Evolutionary conservation across 1,139 yeast species (phyloP).

Genomic region (Pichia sp.): DNA sequence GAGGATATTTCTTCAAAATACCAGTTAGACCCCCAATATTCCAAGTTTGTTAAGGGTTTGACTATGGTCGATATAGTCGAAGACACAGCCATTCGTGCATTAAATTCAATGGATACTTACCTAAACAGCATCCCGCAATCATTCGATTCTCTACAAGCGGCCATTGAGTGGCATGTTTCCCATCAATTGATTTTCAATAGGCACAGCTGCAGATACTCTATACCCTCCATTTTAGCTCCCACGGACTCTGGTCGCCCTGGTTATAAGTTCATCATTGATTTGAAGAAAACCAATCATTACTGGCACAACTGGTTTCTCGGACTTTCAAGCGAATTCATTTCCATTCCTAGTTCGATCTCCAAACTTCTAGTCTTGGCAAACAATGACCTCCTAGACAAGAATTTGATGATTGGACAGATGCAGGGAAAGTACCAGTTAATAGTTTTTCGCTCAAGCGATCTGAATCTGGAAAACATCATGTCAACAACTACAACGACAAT

Average conservation of each 20-base stretch:
- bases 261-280: conserved; percentile 61
- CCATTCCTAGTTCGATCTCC: conserved; percentile 43
- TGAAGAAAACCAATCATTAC: conserved; percentile 53
- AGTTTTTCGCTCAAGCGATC: conserved; percentile 45
- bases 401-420: conserved; percentile 91
- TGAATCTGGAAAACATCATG: conserved; percentile 18
- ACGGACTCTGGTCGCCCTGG: conserved; percentile 26
- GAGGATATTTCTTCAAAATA: not conserved
- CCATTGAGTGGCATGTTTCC: conserved; percentile 79
- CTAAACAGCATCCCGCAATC: conserved; percentile 56
- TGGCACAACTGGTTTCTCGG: conserved; percentile 84
- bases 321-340: conserved; percentile 60
- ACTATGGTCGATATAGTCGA: conserved; percentile 88
- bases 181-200: conserved; percentile 50
- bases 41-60: conserved; percentile 49
- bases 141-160: conserved; percentile 52
- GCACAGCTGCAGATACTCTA: conserved; percentile 67
- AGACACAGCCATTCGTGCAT: conserved; percentile 76
- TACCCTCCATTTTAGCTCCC: conserved; percentile 57
- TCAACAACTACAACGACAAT: conserved; percentile 26
- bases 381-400: conserved; percentile 81
- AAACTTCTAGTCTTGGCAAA: conserved; percentile 83
- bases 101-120: conserved; percentile 62
- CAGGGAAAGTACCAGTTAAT: conserved; percentile 90
- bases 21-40: not conserved